Conservation (phyloP, 2,329 filamentous ascomycete genomes). For the Apiospora aurea region DNA sequence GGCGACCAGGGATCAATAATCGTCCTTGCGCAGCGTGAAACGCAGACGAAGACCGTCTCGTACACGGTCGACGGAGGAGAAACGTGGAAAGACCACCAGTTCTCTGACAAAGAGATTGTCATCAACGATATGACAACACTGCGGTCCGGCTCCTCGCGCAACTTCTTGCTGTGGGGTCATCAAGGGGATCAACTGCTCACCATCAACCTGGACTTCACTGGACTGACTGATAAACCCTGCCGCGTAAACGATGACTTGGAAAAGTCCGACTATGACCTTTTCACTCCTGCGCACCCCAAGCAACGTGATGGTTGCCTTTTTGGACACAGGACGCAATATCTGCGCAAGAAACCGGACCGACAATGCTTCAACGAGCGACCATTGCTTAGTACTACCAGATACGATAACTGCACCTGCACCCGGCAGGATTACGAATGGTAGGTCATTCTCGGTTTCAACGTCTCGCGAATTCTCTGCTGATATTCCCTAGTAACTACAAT, state of each 20-base stretch:
- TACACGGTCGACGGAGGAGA: constrained; percentile 85
- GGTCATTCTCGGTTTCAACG: constrained; percentile 42
- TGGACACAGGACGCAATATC: constrained; percentile 86
- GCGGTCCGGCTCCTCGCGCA: constrained; percentile 85
- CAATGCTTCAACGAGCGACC: constrained; percentile 83
- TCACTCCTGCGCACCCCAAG: constrained; percentile 85
- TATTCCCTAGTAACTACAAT: constrained; percentile 79
- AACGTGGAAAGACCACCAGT: constrained; percentile 79
- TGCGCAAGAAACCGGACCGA: constrained; percentile 83
- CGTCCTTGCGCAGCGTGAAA: constrained; percentile 79
- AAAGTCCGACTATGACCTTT: constrained; percentile 79
- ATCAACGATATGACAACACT: constrained; percentile 87
- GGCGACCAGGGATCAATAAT: constrained; percentile 95
- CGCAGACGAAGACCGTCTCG: constrained; percentile 70
- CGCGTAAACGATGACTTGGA: constrained; percentile 65
- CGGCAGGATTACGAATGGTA: constrained; percentile 93
- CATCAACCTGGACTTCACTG: constrained; percentile 88
- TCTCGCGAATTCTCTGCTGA: constrained; percentile 36
- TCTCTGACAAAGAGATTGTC: constrained; percentile 73
- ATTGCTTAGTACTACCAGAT: constrained; percentile 74
- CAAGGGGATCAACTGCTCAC: constrained; percentile 68
- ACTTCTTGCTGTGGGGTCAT: constrained; percentile 89
- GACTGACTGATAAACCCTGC: constrained; percentile 77
- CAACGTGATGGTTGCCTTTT: constrained; percentile 86
- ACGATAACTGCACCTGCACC: constrained; percentile 83